Base-by-base conservation (phyloP, 768 basidiomycete genomes). In the Floccularia luteovirens region DNA sequence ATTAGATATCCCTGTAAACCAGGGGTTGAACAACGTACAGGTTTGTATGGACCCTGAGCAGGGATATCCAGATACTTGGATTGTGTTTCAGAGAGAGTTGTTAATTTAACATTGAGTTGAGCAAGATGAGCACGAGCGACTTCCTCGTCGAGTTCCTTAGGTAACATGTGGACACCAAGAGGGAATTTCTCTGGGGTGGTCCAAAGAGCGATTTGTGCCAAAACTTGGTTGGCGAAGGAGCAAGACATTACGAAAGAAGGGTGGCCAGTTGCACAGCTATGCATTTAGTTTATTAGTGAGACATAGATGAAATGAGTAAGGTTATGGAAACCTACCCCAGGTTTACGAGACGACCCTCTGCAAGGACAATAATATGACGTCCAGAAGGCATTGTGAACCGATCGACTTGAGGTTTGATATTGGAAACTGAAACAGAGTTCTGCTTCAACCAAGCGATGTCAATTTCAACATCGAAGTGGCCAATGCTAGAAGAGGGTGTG, bases 201-300 rank as follows among this genome's bases (percentile, higher is more conserved):
- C 91, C 91, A 99, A 60, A 99, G 82, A 17, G 91, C 93, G 56
- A 99, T 97, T 69, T 96, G 93, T 22, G 94, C 94, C 54, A 99
- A 75, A 47, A 92, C 89, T 67, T 99, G 96, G 77, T 99, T 99
- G 59, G 90, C 68, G 74, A 99, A 99, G 31, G 96, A 99, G 75
- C 93, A 98, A 13, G 94, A 98, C 96, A 99, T 99, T 69, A 99
- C 96, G 66, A 93, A 97, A 31, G 94, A 98, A 24, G 96, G 94
- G 67, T 99, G 94, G 42, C 94, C 94, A 51, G 94, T 98, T 28
- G 91, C 94, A 64, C 94, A 98, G 40, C 83, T 86, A 48, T 6
- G n/a, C n/a, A n/a, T n/a, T n/a, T n/a, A 13, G 14, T 41, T 7
- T 31, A 16, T 17, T 23, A 2, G 20, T 37, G 48, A 33, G 49